Conservation (phyloP, 192 early-diverging fungal species). For the Coemansia sp. region DNA sequence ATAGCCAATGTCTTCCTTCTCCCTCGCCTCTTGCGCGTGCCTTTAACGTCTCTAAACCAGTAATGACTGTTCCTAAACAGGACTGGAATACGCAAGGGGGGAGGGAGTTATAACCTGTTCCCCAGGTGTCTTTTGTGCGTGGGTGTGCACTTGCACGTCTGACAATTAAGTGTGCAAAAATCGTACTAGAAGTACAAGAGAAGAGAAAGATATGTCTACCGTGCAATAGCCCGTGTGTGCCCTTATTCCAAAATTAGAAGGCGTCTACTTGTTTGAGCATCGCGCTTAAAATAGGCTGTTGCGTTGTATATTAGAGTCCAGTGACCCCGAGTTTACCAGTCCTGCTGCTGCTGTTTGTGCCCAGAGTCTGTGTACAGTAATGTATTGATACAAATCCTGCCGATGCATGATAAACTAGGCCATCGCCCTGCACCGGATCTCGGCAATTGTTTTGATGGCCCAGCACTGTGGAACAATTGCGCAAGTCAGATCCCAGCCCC, state of each 20-base stretch:
- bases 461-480: not conserved
- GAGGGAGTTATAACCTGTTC: not conserved
- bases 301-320: not conserved
- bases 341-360: not conserved
- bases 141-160: not conserved
- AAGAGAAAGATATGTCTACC: not conserved
- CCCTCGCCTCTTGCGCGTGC: too few relatives aligned
- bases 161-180: not conserved
- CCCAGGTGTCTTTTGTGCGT: not conserved
- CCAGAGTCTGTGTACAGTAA: not conserved
- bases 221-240: not conserved
- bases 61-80: not conserved
- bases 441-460: not conserved
- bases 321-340: not conserved
- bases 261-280: too few relatives aligned
- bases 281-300: too few relatives aligned
- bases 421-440: not conserved
- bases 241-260: too few relatives aligned
- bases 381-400: not conserved
- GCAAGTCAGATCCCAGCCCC: not conserved
- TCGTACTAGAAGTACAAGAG: not conserved
- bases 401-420: not conserved
- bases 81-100: not conserved
- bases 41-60: not conserved
- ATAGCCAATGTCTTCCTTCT: too few relatives aligned